Evolutionary conservation across 192 early-diverging fungal genomes (phyloP), one percentile per base, ranked within the genome.

Genomic region (Backusella macrospora): DNA sequence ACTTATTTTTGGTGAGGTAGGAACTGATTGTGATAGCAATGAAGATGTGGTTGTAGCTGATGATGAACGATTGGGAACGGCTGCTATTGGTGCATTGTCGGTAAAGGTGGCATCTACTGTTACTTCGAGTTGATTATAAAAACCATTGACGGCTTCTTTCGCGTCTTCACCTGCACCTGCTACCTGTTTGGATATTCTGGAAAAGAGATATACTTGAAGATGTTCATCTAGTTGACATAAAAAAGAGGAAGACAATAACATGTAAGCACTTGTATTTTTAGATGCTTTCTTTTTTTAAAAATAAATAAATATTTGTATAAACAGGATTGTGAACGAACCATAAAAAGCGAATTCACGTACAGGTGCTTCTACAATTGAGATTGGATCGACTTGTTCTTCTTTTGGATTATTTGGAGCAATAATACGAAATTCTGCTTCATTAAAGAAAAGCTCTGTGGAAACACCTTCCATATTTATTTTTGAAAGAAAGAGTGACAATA

Each of bases 81-180:
- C 73, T 68, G 12, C 47, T 46, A 0, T 68, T 73, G 21, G 72
- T 21, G 48, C 52, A 29, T 72, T 62, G 42, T 88, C 87, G 1
- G 76, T 75, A 75, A 86, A 77, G 12, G 85, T 80, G 5, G 87
- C 87, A 47, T 88, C 87, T 18, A 86, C 79, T 64, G 84, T 81
- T 26, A 88, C 82, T 66, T 88, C 87, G 7, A 88, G 73, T 38
- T 83, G 79, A 10, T 82, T 65, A 46, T 83, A 88, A 71, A 88
- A 84, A 9, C 75, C 70, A 8, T 76, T 69, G 4, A 80, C 83
- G 6, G 78, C 18, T 52, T 75, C 46, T 10, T 46, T 15, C 48
- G 81, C 52, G 64, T 80, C 65, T 65, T 63, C 48, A 3, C 70
- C 70, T 55, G 80, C 45, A 44, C 81, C 72, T 66, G 73, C 39